Evolutionary conservation across 2,329 filamentous ascomycete species (phyloP), one percentile per base, ranked within the genome.

Genomic region (Shiraia sp.): DNA sequence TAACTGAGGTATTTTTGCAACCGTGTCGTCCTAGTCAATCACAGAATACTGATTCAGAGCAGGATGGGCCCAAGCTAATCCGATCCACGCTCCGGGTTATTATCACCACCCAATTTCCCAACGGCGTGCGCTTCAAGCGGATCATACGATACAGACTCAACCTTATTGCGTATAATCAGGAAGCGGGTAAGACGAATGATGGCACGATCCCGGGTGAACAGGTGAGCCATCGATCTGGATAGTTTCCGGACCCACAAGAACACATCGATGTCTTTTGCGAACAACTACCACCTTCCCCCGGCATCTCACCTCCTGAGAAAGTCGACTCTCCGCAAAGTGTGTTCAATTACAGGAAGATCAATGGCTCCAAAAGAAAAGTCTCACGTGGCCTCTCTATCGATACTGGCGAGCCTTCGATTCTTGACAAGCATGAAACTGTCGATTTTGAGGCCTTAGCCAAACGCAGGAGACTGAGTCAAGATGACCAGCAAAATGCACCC

Each of bases 61-160:
- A n/a, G n/a, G n/a, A n/a, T n/a, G n/a, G n/a, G n/a, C n/a, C n/a
- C n/a, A n/a, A n/a, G n/a, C n/a, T n/a, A n/a, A n/a, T n/a, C n/a
- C n/a, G n/a, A n/a, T n/a, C n/a, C n/a, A n/a, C n/a, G n/a, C n/a
- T n/a, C n/a, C n/a, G n/a, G n/a, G n/a, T n/a, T n/a, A n/a, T n/a
- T n/a, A n/a, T n/a, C n/a, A n/a, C 40, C 7, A 61, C 52, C 1
- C 25, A 25, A 3, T 70, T 70, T 31, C 59, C 63, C 3, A 42
- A 31, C 2, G 29, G 47, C 10, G 59, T 68, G 9, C 54, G 46
- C 4, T 68, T 66, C 37, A 57, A 70, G 36, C 56, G 58, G 10
- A 53, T 36, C 15, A 56, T 55, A 17, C 65, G 68, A 3, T 62
- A 65, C 42, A 49, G 8, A 8, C 49, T 69, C 30, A 54, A 54